Percentiles rank a stretch among this genome's conserved stretches.
These are phyloP conservation scores for Colletotrichum truncatum DNA, from an alignment of 2,329 filamentous ascomycete species.

Conservation along the genomic window DNA sequence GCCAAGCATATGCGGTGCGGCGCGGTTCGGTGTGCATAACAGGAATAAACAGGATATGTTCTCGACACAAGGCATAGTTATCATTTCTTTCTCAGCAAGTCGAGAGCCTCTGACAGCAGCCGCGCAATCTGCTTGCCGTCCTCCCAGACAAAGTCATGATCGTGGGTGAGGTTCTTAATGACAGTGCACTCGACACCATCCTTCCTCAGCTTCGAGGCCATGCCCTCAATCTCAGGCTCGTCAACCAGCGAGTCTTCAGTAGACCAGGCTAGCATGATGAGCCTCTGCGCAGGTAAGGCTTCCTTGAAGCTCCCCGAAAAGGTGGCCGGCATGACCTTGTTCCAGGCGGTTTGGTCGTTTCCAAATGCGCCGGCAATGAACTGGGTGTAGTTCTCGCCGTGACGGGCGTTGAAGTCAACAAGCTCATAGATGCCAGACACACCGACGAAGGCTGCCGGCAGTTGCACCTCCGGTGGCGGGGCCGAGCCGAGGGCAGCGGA, in stretches of 20 bases:
- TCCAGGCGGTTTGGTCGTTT: constrained; percentile 57
- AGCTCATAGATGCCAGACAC: constrained; percentile 76
- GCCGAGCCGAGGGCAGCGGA: constrained; percentile 38
- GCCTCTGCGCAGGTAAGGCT: constrained; percentile 44
- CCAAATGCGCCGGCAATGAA: constrained; percentile 73
- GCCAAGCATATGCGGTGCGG: neutral
- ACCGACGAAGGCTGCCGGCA: constrained; percentile 65
- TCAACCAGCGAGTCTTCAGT: constrained; percentile 60
- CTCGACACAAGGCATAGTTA: neutral
- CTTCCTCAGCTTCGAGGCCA: constrained; percentile 57
- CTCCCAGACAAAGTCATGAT: constrained; percentile 72
- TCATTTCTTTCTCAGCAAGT: constrained; percentile 3
- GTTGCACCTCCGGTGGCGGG: constrained; percentile 38
- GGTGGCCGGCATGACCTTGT: constrained; percentile 61
- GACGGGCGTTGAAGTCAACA: constrained; percentile 57
- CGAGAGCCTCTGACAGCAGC: constrained; percentile 46
- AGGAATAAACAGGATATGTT: neutral
- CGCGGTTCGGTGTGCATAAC: neutral
- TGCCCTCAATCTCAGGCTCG: constrained; percentile 65
- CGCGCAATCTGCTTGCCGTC: constrained; percentile 65
- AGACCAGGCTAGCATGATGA: constrained; percentile 55
- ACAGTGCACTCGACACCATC: constrained; percentile 44
- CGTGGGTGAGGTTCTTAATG: constrained; percentile 58
- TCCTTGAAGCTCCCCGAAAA: constrained; percentile 51
- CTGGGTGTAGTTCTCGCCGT: constrained; percentile 58